Base-by-base conservation (phyloP, 768 basidiomycete species). In the Gloeopeniophorella convolvens region DNA sequence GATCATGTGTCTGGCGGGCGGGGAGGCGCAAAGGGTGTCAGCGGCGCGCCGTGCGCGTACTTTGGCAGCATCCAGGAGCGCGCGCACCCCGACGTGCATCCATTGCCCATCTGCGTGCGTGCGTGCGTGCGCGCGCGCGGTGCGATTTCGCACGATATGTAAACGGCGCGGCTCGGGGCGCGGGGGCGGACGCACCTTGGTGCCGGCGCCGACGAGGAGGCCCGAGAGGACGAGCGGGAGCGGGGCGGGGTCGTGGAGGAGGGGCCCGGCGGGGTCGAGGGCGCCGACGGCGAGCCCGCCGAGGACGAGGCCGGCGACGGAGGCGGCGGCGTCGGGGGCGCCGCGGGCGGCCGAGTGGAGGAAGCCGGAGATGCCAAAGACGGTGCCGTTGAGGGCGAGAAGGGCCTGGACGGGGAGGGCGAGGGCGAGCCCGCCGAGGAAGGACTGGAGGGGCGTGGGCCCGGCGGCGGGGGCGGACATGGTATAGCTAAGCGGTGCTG, bases 291-390 rank as follows among this genome's bases (percentile, higher is more conserved):
- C 45, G 11, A 70, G 54, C 23, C 81, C 81, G 26, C 78, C 78
- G 15, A 73, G 58, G 12, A 79, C 49, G 36, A 82, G 66, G 15
- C 79, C 81, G 24, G 63, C 55, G 7, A 71, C 70, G 6, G 71
- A 72, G 2, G 65, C 63, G 1, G 68, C 43, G 3, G 70, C 72
- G 41, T 79, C 79, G 26, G 58, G 56, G 50, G 65, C 63, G 15
- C 80, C 77, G 23, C 68, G 67, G 6, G 71, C 62, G 0, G 76
- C 70, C 41, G 72, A 69, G 60, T 82, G 77, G 3, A 83, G 57
- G 55, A 82, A 81, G 15, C 80, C 79, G 21, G 80, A 82, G 45
- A 83, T 74, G 1, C 82, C 82, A 53, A 80, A 77, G 40, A 75
- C 72, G 48, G 67, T 69, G 20, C 80, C 78, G 48, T 79, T 82